Percentiles rank a stretch among this genome's conserved stretches.
These are phyloP conservation scores for Citrus mangshanensis DNA, from an alignment of 345 rosid species.

Conservation along the genomic window DNA sequence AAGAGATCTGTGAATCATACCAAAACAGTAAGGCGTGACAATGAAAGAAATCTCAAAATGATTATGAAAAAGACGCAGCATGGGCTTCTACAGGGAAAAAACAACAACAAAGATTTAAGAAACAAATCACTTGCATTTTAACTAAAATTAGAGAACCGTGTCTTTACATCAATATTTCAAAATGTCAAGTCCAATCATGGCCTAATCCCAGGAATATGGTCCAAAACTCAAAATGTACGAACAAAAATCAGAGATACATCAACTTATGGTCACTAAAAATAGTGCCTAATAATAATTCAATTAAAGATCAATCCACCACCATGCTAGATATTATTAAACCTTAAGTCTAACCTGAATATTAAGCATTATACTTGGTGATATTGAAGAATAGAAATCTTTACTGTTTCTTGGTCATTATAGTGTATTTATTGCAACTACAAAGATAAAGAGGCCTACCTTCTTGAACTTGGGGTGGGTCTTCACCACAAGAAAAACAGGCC, in stretches of 20 bases:
- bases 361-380: background rate
- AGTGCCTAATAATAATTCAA: background rate
- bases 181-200: background rate
- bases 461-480: conserved; percentile 60
- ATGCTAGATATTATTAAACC: background rate
- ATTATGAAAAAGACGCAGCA: background rate
- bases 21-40: background rate
- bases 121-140: background rate
- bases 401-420: background rate
- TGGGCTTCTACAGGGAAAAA: background rate
- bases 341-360: background rate
- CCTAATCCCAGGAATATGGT: background rate
- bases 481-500: conserved; percentile 89
- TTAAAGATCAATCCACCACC: background rate
- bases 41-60: background rate
- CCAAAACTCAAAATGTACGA: background rate
- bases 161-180: background rate
- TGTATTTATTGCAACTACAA: background rate
- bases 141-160: background rate
- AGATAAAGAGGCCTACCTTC: conserved; percentile 49
- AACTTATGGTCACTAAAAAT: background rate
- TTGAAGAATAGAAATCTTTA: background rate
- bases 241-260: background rate
- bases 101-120: background rate
- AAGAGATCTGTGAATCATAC: background rate